Conservation (phyloP, 352 stramenopile genomes). For the Pythium grandisporangium region DNA sequence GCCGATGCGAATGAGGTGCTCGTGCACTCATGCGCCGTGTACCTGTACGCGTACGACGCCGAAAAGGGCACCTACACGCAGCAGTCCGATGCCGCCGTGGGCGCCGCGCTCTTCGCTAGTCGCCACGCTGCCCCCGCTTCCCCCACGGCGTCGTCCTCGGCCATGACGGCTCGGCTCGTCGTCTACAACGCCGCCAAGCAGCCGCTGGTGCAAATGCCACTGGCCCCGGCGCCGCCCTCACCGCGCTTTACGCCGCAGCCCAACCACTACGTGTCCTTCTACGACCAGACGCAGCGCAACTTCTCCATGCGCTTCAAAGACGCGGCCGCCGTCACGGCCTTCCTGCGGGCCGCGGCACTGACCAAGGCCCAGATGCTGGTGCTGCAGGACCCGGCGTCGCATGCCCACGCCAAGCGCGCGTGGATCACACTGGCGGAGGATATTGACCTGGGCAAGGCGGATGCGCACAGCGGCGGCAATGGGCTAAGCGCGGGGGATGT, state of each 20-base stretch:
- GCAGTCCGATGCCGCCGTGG: constrained; percentile 48
- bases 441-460: constrained; percentile 29
- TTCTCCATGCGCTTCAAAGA: constrained; percentile 78
- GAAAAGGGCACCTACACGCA: constrained; percentile 36
- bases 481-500: constrained; percentile 33
- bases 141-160: not conserved
- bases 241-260: constrained; percentile 53
- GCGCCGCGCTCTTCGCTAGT: constrained; percentile 48
- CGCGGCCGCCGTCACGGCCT: constrained; percentile 16
- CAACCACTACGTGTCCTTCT: constrained; percentile 69
- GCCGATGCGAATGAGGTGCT: constrained; percentile 29
- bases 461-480: constrained; percentile 18
- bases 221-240: constrained; percentile 21
- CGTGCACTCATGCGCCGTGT: constrained; percentile 61
- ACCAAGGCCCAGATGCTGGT: constrained; percentile 43
- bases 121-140: too few species aligned
- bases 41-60: constrained; percentile 61
- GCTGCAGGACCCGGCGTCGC: constrained; percentile 4
- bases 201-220: constrained; percentile 42
- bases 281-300: constrained; percentile 37
- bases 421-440: constrained; percentile 24
- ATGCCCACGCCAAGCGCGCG: not conserved
- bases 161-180: constrained; percentile 35
- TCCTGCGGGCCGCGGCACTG: constrained; percentile 40
- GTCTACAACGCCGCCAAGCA: constrained; percentile 70